Evolutionary conservation across 192 early-diverging fungal species (phyloP), one percentile per base, ranked within the genome.

Genomic region (Mortierella alpina): DNA sequence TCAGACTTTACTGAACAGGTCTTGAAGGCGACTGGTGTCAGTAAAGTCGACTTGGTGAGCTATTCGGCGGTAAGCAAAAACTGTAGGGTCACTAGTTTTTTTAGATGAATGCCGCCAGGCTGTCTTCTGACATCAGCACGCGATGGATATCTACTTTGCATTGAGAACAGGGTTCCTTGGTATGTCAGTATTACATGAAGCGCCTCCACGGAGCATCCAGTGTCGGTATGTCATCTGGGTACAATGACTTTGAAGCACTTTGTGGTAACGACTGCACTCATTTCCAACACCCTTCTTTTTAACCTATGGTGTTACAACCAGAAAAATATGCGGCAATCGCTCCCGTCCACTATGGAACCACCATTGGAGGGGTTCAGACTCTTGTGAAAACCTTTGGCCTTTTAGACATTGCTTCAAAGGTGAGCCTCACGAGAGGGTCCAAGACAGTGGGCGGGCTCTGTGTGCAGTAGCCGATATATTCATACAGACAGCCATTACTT

Each of bases 151-250:
- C 31, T 31, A 31, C 31, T 31, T 3, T 31, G 31, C 31, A 31
- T 31, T 31, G 31, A 31, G 31, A 31, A 31, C 31, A 63, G 64
- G 49, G 50, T 18, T 14, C 39, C 1, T 57, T 56, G 45, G 58
- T 68, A 55, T 55, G 45, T 4, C 53, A 41, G 0, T 68, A 68
- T 11, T 68, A 48, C 22, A 42, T 68, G 44, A 68, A 68, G 55
- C 41, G 42, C 15, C 31, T 68, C 39, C 54, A 55, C 14, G 66
- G 66, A 10, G 66, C 54, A 7, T 11, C 52, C 20, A 68, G 58
- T 44, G 55, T 68, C 14, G 18, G 66, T 54, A 57, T 1, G 53
- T 58, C 31, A 31, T 31, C 31, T 31, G 31, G 31, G 31, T 31
- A 31, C 3, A 1, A 10, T 60, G 4, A 4, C 59, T 7, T 60